Evolutionary conservation across 768 basidiomycete species (phyloP), one percentile per base, ranked within the genome.

Genomic region (Mrakia gelida): DNA sequence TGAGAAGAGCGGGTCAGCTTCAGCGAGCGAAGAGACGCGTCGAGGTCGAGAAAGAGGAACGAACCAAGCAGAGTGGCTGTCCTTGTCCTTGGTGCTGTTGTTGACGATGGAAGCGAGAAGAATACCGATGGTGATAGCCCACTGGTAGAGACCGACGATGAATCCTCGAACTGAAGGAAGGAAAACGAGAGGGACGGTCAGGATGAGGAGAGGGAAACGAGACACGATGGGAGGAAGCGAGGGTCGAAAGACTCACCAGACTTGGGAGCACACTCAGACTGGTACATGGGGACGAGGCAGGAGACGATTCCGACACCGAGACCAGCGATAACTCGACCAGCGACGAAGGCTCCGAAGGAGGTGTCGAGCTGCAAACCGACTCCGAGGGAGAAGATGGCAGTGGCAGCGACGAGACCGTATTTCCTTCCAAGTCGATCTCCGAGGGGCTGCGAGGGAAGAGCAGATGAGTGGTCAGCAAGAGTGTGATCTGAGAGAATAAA

Each of bases 71-170:
- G 45, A 45, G 45, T 45, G 45, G 45, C 45, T 45, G 45, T 10
- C 15, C 45, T 87, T 86, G 78, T 86, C 80, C 84, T 92, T 85
- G 62, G 92, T 92, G n/a, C 88, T 87, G 81, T 92, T 89, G 82
- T 89, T 88, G 84, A 93, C 87, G 81, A 91, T 86, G 68, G 91
- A 84, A 28, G 92, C 91, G 75, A 92, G 86, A 59, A 93, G 86
- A 75, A 92, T 86, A 81, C 93, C 93, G 80, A 93, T 88, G 56
- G 93, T 92, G 80, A 84, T 91, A 73, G 88, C 88, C 87, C 88
- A 92, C 65, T 73, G 45, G 15, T 45, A 45, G 45, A 45, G 45
- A 45, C 45, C 45, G 45, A 45, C 45, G 45, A 45, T 15, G 11
- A 45, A 45, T 3, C 45, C 45, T 45, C 45, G 45, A 13, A 45